A percentile compares a stretch with the other conserved stretches of the same genome.
These are phyloP conservation scores for Rhododendron molle DNA, from an alignment of 148 eudicot genomes.

Conservation along the genomic window DNA sequence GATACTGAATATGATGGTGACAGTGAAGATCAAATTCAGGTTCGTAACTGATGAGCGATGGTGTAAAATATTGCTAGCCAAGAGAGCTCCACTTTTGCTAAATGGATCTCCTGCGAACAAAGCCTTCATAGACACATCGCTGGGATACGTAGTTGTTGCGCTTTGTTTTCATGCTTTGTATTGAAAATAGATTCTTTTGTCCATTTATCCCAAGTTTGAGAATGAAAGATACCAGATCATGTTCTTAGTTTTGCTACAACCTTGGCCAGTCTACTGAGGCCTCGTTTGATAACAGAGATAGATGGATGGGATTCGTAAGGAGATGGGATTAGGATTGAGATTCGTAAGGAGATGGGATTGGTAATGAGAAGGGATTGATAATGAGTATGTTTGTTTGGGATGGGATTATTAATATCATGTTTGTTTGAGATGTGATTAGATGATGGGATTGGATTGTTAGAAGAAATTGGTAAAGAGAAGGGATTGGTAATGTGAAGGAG, in stretches of 20 bases:
- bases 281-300: no score
- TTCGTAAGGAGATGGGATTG: no score
- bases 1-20: slow-evolving; percentile 36
- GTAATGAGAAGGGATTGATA: no score
- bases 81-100: not conserved
- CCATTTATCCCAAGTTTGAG: not conserved
- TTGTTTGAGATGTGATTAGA: no score
- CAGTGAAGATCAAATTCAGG: slow-evolving; percentile 21
- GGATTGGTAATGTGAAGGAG: no score
- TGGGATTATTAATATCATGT: no score
- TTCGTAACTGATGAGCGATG: slow-evolving; percentile 21
- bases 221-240: not conserved
- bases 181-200: not conserved
- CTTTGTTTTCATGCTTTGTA: not conserved
- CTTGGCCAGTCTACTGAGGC: not conserved
- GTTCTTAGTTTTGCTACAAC: not conserved
- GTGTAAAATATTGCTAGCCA: not conserved
- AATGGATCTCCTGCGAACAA: not conserved
- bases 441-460: no score
- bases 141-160: not conserved
- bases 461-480: no score
- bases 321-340: no score
- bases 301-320: no score
- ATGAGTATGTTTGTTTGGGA: no score
- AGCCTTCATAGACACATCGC: not conserved